Evolutionary conservation across 371 early-diverging fungal species (phyloP).

Genomic region (Mortierella sp.): DNA sequence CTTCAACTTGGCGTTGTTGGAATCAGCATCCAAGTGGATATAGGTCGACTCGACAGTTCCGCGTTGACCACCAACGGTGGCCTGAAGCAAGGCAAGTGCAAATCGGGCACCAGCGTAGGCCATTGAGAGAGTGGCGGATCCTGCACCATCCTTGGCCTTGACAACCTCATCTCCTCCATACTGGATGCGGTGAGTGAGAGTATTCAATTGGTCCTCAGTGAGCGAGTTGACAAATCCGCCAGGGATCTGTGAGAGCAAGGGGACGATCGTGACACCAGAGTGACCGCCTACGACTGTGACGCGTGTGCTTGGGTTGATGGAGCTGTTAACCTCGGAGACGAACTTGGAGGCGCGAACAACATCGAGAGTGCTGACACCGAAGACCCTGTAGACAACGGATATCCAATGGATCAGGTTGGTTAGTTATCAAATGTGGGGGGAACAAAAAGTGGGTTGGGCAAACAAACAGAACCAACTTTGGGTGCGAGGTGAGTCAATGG

Average conservation of each 20-base stretch:
- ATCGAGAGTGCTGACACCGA: conserved; percentile 90
- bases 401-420: background rate
- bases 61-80: conserved; percentile 68
- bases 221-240: conserved; percentile 62
- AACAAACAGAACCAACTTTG: background rate
- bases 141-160: conserved; percentile 89
- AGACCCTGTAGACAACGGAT: conserved; percentile 60
- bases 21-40: conserved; percentile 71
- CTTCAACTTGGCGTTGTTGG: conserved; percentile 36
- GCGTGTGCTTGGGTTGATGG: conserved; percentile 64
- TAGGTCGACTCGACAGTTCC: conserved; percentile 83
- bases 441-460: background rate
- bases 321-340: conserved; percentile 68
- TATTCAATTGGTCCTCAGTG: conserved; percentile 73
- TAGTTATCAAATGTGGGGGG: background rate
- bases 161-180: conserved; percentile 97
- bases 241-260: conserved; percentile 72
- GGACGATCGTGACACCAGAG: conserved; percentile 87
- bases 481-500: background rate
- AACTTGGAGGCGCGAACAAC: conserved; percentile 87
- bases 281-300: conserved; percentile 91
- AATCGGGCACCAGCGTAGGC: conserved; percentile 93
- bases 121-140: conserved; percentile 91
- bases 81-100: conserved; percentile 76
- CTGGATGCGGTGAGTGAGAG: conserved; percentile 85